phyloP scores from a whole-genome alignment of 257 asterid genomes.

The Cinchona pubescens region DNA sequence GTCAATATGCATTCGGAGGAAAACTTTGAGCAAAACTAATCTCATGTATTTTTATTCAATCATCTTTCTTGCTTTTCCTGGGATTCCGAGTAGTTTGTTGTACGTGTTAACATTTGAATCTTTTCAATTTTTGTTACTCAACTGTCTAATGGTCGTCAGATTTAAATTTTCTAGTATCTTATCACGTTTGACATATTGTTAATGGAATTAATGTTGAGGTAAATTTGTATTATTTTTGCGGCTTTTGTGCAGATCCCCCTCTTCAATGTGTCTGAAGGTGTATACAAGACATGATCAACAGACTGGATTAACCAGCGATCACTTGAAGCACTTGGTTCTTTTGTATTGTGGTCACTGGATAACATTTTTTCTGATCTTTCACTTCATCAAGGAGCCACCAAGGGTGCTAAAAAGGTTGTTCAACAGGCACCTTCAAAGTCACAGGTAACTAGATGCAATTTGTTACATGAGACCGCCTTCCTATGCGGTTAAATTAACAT shows the following conservation, averaged over 20 bases:
- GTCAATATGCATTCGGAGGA: too few species aligned
- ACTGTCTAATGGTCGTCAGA: background rate
- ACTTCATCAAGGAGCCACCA: conserved; percentile 28
- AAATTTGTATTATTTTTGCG: background rate
- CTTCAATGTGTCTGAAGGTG: conserved; percentile 31
- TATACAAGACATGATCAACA: conserved; percentile 36
- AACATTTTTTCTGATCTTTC: conserved; percentile 28
- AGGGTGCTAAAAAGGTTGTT: conserved; percentile 24
- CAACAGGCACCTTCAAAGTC: conserved; percentile 35
- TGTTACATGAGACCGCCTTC: background rate
- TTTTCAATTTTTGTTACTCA: background rate
- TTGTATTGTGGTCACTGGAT: conserved; percentile 34
- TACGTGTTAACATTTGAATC: background rate
- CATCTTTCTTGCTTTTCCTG: background rate
- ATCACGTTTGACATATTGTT: background rate
- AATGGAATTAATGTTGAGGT: background rate
- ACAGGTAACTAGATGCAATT: conserved; percentile 17
- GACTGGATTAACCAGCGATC: conserved; percentile 44
- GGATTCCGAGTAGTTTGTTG: background rate
- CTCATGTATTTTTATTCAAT: background rate
- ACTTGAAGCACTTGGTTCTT: conserved; percentile 33
- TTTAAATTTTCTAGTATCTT: background rate
- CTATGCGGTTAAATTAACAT: background rate
- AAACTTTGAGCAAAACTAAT: too few species aligned
- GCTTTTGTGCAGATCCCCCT: conserved; percentile 33